These are phyloP conservation scores for Yamadazyma insecticola DNA, from an alignment of 805 yeast genomes.

Conservation along the genomic window DNA sequence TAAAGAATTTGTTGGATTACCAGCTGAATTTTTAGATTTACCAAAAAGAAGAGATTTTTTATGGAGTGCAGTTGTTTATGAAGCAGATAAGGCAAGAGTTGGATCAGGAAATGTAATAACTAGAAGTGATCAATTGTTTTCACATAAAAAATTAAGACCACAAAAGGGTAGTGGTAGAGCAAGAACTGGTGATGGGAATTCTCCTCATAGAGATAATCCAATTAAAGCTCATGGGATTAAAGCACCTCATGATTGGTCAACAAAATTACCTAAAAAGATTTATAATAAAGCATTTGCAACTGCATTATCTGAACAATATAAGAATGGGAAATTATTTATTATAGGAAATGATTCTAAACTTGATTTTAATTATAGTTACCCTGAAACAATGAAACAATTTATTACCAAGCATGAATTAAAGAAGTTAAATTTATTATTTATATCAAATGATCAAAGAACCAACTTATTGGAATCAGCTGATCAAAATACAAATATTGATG, in stretches of 20 bases:
- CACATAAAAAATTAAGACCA: slow-evolving; percentile 74
- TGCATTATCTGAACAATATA: slow-evolving; percentile 79
- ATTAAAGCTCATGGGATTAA: slow-evolving; percentile 84
- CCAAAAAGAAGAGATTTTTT: slow-evolving; percentile 87
- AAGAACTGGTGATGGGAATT: slow-evolving; percentile 92
- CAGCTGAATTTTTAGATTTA: slow-evolving; percentile 59
- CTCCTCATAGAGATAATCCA: slow-evolving; percentile 88
- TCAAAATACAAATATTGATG: slow-evolving; percentile 51
- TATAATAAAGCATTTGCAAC: slow-evolving; percentile 74
- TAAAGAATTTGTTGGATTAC: slow-evolving; percentile 67
- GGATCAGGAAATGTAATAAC: slow-evolving; percentile 87
- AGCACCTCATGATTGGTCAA: slow-evolving; percentile 86
- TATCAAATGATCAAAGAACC: slow-evolving; percentile 55
- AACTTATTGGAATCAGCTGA: slow-evolving; percentile 61
- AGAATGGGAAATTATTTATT: slow-evolving; percentile 65
- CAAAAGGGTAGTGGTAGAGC: slow-evolving; percentile 97
- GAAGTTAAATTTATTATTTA: slow-evolving; percentile 58
- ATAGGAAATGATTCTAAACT: slow-evolving; percentile 46
- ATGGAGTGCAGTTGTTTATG: slow-evolving; percentile 93
- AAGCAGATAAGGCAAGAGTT: slow-evolving; percentile 83
- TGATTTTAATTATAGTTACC: slow-evolving; percentile 38
- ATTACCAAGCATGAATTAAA: slow-evolving; percentile 45
- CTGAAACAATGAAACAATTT: slow-evolving; percentile 47
- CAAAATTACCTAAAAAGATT: slow-evolving; percentile 67
- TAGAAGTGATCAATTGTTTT: slow-evolving; percentile 80